Conservation (phyloP, 805 yeast species). For the Candida maltosa region DNA sequence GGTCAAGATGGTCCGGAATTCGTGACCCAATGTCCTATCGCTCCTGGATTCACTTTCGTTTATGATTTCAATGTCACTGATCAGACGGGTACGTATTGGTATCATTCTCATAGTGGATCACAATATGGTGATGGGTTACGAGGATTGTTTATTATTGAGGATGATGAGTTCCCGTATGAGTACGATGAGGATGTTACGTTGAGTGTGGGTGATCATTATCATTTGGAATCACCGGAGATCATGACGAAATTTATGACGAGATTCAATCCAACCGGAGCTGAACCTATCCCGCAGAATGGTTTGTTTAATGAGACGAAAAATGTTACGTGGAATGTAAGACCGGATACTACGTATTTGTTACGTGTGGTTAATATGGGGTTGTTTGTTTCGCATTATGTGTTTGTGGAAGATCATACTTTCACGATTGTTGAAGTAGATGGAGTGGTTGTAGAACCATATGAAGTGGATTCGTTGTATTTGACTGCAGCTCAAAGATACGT, state of each 20-base stretch:
- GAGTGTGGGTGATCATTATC: slow-evolving; percentile 87
- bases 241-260: slow-evolving; percentile 57
- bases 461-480: slow-evolving; percentile 69
- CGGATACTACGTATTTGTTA: slow-evolving; percentile 79
- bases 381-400: slow-evolving; percentile 84
- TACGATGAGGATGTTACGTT: slow-evolving; percentile 78
- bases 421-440: slow-evolving; percentile 93
- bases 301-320: slow-evolving; percentile 80
- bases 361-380: slow-evolving; percentile 87
- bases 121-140: slow-evolving; percentile 80
- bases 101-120: slow-evolving; percentile 74
- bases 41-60: slow-evolving; percentile 34
- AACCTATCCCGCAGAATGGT: slow-evolving; percentile 85
- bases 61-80: slow-evolving; percentile 37
- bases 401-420: slow-evolving; percentile 83
- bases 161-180: slow-evolving; percentile 41
- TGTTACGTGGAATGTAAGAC: slow-evolving; percentile 74
- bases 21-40: slow-evolving; percentile 45
- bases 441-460: slow-evolving; percentile 71
- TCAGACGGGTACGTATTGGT: slow-evolving; percentile 54
- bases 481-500: slow-evolving; percentile 92
- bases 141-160: slow-evolving; percentile 62
- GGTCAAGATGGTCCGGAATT: slow-evolving; percentile 46
- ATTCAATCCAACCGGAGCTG: slow-evolving; percentile 96
- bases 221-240: slow-evolving; percentile 51